phyloP scores from a whole-genome alignment of 306 rosid species.

The Mucuna pruriens region DNA sequence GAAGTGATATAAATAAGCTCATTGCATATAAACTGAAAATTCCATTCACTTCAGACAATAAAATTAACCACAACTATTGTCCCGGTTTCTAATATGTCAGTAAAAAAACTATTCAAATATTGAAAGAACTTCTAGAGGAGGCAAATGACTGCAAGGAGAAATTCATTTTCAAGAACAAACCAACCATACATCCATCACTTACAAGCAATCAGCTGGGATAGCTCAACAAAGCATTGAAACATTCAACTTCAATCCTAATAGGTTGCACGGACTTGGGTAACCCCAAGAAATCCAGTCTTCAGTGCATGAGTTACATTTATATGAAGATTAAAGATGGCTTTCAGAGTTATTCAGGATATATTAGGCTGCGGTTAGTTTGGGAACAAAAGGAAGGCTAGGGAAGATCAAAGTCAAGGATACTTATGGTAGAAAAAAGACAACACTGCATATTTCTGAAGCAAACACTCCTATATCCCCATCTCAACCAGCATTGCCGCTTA shows the following conservation, averaged over 20 bases:
- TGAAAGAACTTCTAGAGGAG: constrained; percentile 21
- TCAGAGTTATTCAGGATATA: not conserved
- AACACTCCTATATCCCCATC: not conserved
- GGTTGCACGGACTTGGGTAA: not conserved
- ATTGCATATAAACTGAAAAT: constrained; percentile 20
- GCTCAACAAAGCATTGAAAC: constrained; percentile 25
- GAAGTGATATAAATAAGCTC: not conserved
- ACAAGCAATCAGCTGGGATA: not conserved
- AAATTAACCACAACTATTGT: constrained; percentile 8
- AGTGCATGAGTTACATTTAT: not conserved
- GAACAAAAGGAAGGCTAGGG: constrained; percentile 15
- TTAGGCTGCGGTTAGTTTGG: not conserved
- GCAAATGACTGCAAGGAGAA: not conserved
- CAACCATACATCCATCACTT: constrained; percentile 10
- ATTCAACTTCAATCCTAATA: constrained; percentile 18
- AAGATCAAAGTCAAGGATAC: not conserved
- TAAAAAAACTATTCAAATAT: not conserved
- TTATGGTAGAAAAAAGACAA: not conserved
- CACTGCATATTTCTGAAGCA: constrained; percentile 12
- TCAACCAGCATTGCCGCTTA: not conserved
- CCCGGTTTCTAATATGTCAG: constrained; percentile 6
- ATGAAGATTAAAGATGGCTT: constrained; percentile 10
- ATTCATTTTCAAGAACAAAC: constrained; percentile 10
- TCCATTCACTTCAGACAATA: constrained; percentile 20
- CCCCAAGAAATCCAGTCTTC: constrained; percentile 11